These are phyloP conservation scores for Cercophora sp. DNA, from an alignment of 495 filamentous ascomycete genomes.

Conservation along the genomic window DNA sequence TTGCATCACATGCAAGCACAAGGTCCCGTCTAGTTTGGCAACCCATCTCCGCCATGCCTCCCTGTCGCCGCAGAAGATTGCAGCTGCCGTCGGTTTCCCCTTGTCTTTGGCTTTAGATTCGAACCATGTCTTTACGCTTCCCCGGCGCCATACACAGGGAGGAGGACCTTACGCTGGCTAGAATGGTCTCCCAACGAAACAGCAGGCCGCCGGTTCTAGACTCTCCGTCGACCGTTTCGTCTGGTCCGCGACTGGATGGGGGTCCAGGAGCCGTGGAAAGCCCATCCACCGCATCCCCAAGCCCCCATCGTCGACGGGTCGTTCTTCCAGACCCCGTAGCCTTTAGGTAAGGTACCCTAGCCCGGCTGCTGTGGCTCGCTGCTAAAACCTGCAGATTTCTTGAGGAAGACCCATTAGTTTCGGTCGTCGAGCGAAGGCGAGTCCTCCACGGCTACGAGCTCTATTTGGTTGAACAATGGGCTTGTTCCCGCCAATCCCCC, in stretches of 20 bases:
- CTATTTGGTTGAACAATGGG: conserved; percentile 98
- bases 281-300: conserved; percentile 12
- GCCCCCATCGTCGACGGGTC: conserved; percentile 42
- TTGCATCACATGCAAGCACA: conserved; percentile 10
- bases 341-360: conserved; percentile 43
- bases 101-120: not conserved
- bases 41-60: too few relatives aligned
- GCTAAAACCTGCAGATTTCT: conserved; percentile 57
- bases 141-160: conserved; percentile 26
- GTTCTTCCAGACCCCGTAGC: conserved; percentile 73
- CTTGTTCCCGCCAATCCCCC: conserved; percentile 82
- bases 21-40: too few relatives aligned
- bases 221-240: conserved; percentile 1
- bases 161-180: conserved; percentile 29
- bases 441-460: conserved; percentile 81
- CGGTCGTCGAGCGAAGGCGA: conserved; percentile 65
- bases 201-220: conserved; percentile 13
- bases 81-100: not conserved
- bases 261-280: conserved; percentile 7
- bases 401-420: conserved; percentile 77
- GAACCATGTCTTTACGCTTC: conserved; percentile 27
- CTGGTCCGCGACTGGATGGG: conserved; percentile 10
- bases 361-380: not conserved
- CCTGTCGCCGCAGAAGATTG: not conserved
- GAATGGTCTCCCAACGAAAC: conserved; percentile 19